Conservation (phyloP, 2,329 filamentous ascomycete genomes). For the Coleophoma crateriformis region DNA sequence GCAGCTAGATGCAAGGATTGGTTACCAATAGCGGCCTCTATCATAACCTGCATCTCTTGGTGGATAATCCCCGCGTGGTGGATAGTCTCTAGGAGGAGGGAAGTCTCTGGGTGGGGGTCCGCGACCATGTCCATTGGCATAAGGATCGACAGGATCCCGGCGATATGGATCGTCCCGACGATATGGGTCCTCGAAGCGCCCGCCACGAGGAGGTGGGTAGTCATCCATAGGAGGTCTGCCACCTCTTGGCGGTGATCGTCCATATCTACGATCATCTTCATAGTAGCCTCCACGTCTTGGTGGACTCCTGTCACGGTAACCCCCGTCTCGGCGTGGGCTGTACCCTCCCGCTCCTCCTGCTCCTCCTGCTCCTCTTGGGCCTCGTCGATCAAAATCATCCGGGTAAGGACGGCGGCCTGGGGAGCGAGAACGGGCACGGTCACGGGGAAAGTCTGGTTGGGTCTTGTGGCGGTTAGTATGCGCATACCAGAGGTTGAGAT, state of each 20-base stretch:
- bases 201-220: conserved; percentile 62
- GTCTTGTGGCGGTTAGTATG: conserved; percentile 44
- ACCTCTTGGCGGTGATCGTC: conserved; percentile 74
- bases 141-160: conserved; percentile 57
- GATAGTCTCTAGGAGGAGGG: conserved; percentile 2
- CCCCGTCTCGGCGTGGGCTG: conserved; percentile 69
- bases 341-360: conserved; percentile 49
- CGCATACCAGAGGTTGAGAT: not conserved
- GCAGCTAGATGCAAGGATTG: not conserved
- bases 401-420: conserved; percentile 64
- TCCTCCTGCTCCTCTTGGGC: conserved; percentile 50
- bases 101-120: conserved; percentile 30
- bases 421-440: conserved; percentile 75
- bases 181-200: conserved; percentile 12
- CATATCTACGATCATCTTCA: conserved; percentile 70
- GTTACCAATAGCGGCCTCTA: conserved; percentile 26
- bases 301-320: conserved; percentile 84
- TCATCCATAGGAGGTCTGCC: conserved; percentile 61
- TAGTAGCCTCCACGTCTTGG: conserved; percentile 82
- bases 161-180: conserved; percentile 75
- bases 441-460: conserved; percentile 67
- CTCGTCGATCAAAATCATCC: conserved; percentile 79
- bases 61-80: conserved; percentile 4
- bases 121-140: conserved; percentile 44
- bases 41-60: conserved; percentile 20